These are phyloP conservation scores for Verticillium klebahnii DNA, from an alignment of 2,329 filamentous ascomycete genomes.

Conservation along the genomic window DNA sequence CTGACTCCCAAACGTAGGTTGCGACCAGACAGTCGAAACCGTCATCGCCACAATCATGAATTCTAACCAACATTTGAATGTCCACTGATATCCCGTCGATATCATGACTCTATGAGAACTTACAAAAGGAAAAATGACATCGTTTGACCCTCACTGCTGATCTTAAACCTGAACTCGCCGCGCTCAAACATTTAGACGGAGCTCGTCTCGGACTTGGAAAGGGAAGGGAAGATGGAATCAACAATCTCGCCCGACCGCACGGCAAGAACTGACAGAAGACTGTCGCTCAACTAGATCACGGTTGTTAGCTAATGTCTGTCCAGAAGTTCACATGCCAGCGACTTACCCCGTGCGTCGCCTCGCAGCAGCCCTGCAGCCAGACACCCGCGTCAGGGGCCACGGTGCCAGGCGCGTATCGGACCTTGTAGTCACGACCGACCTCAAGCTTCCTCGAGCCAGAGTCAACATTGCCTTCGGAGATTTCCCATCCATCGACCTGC, in stretches of 20 bases:
- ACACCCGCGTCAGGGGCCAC: slow-evolving; percentile 73
- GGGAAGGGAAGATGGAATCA: slow-evolving; percentile 59
- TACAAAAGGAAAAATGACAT: not conserved
- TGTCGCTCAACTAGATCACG: slow-evolving; percentile 64
- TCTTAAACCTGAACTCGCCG: not conserved
- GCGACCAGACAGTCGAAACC: not conserved
- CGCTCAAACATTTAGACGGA: not conserved
- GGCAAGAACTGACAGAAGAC: slow-evolving; percentile 72
- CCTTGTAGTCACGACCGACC: slow-evolving; percentile 73
- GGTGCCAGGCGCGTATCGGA: slow-evolving; percentile 63
- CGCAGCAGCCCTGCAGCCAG: slow-evolving; percentile 92
- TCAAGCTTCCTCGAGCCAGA: slow-evolving; percentile 45
- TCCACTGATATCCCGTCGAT: not conserved
- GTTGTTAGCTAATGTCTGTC: slow-evolving; percentile 13
- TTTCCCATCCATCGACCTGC: slow-evolving; percentile 34
- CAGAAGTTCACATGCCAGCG: not conserved
- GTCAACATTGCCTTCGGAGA: slow-evolving; percentile 7
- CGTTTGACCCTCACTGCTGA: not conserved
- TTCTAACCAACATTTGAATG: not conserved
- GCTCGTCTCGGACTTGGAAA: not conserved
- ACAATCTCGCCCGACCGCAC: slow-evolving; percentile 75
- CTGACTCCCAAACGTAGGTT: not conserved
- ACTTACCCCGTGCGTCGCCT: slow-evolving; percentile 86
- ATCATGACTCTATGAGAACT: not conserved
- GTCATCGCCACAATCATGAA: not conserved